These are phyloP conservation scores for Chalciporus pseudorubinellus DNA, from an alignment of 768 basidiomycete species.

Conservation along the genomic window DNA sequence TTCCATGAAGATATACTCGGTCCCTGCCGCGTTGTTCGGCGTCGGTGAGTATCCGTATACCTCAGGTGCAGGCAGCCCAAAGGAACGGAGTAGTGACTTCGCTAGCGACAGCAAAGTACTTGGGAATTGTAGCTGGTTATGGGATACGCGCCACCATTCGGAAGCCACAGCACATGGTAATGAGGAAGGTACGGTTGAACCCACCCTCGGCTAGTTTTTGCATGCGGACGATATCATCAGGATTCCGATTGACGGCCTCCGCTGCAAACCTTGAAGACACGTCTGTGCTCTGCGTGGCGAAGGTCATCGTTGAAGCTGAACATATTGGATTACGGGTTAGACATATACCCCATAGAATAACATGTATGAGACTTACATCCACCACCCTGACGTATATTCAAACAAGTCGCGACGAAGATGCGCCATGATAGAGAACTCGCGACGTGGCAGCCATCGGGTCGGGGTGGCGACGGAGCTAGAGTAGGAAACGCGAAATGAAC, in stretches of 20 bases:
- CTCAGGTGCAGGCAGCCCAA: neutral
- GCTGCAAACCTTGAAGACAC: conserved; percentile 45
- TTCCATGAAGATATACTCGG: conserved; percentile 4
- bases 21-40: neutral
- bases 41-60: neutral
- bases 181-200: conserved; percentile 32
- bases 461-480: too few species aligned
- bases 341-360: conserved; percentile 25
- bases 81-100: conserved; percentile 7
- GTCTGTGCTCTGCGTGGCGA: conserved; percentile 46
- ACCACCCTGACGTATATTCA: conserved; percentile 42
- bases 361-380: conserved; percentile 40
- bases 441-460: neutral
- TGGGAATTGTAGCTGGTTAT: neutral
- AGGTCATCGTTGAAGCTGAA: conserved; percentile 43
- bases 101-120: conserved; percentile 3
- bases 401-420: conserved; percentile 36
- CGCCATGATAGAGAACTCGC: neutral
- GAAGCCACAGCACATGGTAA: conserved; percentile 25
- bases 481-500: too few species aligned
- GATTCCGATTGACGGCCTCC: conserved; percentile 37
- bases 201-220: conserved; percentile 44
- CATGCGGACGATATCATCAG: conserved; percentile 36
- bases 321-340: conserved; percentile 25
- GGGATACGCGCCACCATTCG: conserved; percentile 10